Base-by-base conservation (phyloP, 2,329 filamentous ascomycete genomes). In the Penicillium polonicum region DNA sequence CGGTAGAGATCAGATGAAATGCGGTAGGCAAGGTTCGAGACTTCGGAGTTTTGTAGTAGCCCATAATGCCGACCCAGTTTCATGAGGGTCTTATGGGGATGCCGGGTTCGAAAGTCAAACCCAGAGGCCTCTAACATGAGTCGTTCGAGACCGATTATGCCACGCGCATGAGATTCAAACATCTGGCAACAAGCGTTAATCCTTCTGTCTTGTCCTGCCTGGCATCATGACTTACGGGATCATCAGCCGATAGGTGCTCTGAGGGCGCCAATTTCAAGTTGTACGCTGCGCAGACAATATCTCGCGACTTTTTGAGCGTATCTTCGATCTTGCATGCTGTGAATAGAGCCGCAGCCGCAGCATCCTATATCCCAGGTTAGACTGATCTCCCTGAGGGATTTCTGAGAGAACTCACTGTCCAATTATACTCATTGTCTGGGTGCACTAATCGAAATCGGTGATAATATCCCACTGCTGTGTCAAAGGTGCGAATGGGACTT, bases 241-340 rank as follows among this genome's bases (percentile, higher is more conserved):
- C 92, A 74, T 97, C 93, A 4, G 90, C 85, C 19, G 88, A 88
- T 38, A 88, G 72, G 73, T 89, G 75, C 75, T 91, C 82, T 74
- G 89, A 73, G 76, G 88, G 65, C 68, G 84, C 70, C 76, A 80
- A 84, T 76, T 92, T 94, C 38, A 96, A 79, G 70, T 96, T 97
- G 76, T 93, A 91, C 25, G 91, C 88, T 1, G 92, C 92, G 58
- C 91, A 95, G 17, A 97, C 81, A 60, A 99, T 95, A 62, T 99
- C 94, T 57, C 85, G 87, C 4, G 91, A 96, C 79, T 97, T 97
- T 78, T 99, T 99, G 65, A 97, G 84, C 0, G 94, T 99, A 74
- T 99, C 94, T 75, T 99, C 94, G 45, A 95, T 92, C 78, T 99
- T 99, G 81, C 93, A 97, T 2, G 92, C 92, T 3, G 92, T 90